phyloP scores from a whole-genome alignment of 2,329 filamentous ascomycete species.

The Aureobasidium sp. region DNA sequence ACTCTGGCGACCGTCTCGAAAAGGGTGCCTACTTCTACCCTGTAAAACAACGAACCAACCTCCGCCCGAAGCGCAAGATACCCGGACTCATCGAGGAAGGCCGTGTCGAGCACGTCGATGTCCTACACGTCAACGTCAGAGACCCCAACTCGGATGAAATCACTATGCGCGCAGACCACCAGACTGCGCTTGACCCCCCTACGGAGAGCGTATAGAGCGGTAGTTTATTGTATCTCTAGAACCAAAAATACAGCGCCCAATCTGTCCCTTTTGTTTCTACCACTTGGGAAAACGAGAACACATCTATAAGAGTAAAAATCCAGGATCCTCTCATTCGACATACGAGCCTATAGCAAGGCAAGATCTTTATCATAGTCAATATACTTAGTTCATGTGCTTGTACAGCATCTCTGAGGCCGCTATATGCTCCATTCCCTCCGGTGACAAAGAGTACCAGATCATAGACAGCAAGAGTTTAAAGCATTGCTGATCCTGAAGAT shows the following conservation, averaged over 20 bases:
- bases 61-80: constrained; percentile 44
- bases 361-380: too few species aligned
- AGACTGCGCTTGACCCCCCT: constrained; percentile 16
- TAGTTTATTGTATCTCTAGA: background rate
- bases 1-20: constrained; percentile 37
- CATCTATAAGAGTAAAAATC: too few species aligned
- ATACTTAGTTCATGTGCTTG: too few species aligned
- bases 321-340: background rate
- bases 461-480: too few species aligned
- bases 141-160: constrained; percentile 45
- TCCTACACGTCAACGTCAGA: constrained; percentile 45
- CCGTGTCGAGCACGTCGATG: constrained; percentile 43
- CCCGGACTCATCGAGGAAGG: constrained; percentile 28
- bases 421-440: too few species aligned
- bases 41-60: constrained; percentile 49
- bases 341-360: background rate
- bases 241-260: background rate
- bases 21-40: constrained; percentile 59
- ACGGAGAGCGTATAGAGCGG: background rate
- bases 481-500: too few species aligned
- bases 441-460: too few species aligned
- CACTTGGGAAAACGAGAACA: background rate
- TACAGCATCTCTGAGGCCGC: too few species aligned
- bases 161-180: constrained; percentile 37
- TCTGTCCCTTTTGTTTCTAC: background rate